A percentile compares a stretch with the other conserved stretches of the same genome.
These are phyloP conservation scores for Gossypium rotundifolium DNA, from an alignment of 345 rosid species.

Conservation along the genomic window DNA sequence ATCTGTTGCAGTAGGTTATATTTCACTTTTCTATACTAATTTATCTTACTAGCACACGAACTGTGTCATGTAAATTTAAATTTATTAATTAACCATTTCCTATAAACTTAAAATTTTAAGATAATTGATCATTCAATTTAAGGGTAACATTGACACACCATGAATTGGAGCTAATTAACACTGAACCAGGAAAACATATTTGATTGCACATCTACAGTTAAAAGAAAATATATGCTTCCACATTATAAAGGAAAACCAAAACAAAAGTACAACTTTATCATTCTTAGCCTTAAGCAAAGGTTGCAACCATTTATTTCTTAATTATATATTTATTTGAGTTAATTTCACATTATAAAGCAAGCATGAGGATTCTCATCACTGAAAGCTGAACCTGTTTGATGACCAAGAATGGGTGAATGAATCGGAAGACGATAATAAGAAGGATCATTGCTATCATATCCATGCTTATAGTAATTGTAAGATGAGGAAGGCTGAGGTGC, in stretches of 20 bases:
- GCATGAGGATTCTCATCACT: constrained; percentile 88
- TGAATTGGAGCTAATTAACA: too few relatives aligned
- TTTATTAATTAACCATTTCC: too few relatives aligned
- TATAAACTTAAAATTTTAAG: too few relatives aligned
- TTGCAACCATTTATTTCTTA: background rate
- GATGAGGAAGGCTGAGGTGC: constrained; percentile 61
- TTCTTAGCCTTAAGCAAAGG: background rate
- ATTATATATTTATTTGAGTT: too few relatives aligned
- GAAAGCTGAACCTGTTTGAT: constrained; percentile 57
- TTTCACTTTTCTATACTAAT: too few relatives aligned
- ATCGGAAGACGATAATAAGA: constrained; percentile 39
- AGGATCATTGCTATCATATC: constrained; percentile 48
- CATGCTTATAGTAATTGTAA: constrained; percentile 86
- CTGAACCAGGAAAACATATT: too few relatives aligned
- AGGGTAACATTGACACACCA: too few relatives aligned
- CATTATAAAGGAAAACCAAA: background rate
- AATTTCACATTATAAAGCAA: constrained; percentile 61
- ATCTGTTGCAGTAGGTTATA: too few relatives aligned
- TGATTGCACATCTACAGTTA: too few relatives aligned
- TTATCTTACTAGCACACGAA: too few relatives aligned
- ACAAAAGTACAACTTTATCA: background rate
- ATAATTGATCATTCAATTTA: too few relatives aligned
- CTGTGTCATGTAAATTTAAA: too few relatives aligned
- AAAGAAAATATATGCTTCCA: background rate
- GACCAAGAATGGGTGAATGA: constrained; percentile 40